Percentiles rank a stretch among this genome's conserved stretches.
Evolutionary conservation across 441 rosid genomes (phyloP).

Genomic region (Brassica hybrid): DNA sequence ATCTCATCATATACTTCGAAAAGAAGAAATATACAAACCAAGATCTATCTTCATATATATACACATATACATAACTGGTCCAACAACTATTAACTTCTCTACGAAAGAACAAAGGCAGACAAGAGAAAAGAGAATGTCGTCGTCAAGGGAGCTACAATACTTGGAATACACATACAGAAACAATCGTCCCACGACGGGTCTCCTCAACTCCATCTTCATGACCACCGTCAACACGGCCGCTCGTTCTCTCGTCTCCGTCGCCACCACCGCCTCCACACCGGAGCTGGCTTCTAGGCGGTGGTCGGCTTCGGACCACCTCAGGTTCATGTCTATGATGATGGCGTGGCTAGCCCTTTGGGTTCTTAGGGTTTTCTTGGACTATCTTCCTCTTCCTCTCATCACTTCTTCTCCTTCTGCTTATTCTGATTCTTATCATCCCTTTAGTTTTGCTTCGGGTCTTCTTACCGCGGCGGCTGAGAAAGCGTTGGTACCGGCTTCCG

Average conservation of each 20-base stretch:
- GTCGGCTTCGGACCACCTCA: slow-evolving; percentile 66
- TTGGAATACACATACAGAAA: slow-evolving; percentile 43
- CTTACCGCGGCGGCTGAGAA: slow-evolving; percentile 40
- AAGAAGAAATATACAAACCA: slow-evolving; percentile 38
- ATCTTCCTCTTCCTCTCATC: slow-evolving; percentile 43
- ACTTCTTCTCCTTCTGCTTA: slow-evolving; percentile 26
- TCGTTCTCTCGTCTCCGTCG: slow-evolving; percentile 59
- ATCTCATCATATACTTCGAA: slow-evolving; percentile 36
- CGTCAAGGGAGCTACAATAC: slow-evolving; percentile 45
- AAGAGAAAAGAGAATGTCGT: slow-evolving; percentile 21
- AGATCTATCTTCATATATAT: slow-evolving; percentile 21
- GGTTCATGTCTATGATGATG: slow-evolving; percentile 75
- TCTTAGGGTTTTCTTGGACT: slow-evolving; percentile 64
- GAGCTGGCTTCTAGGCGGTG: slow-evolving; percentile 48
- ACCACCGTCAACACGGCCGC: slow-evolving; percentile 68
- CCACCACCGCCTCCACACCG: slow-evolving; percentile 51
- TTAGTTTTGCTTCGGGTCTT: slow-evolving; percentile 45
- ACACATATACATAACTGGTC: background rate
- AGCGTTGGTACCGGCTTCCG: slow-evolving; percentile 36
- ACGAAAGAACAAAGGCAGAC: slow-evolving; percentile 7
- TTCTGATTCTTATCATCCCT: slow-evolving; percentile 37
- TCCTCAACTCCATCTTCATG: slow-evolving; percentile 64
- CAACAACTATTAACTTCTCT: background rate
- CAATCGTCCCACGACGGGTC: slow-evolving; percentile 48
- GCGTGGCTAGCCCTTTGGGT: slow-evolving; percentile 66